Conservation (phyloP, 2,329 filamentous ascomycete genomes). For the Alternaria alternata region DNA sequence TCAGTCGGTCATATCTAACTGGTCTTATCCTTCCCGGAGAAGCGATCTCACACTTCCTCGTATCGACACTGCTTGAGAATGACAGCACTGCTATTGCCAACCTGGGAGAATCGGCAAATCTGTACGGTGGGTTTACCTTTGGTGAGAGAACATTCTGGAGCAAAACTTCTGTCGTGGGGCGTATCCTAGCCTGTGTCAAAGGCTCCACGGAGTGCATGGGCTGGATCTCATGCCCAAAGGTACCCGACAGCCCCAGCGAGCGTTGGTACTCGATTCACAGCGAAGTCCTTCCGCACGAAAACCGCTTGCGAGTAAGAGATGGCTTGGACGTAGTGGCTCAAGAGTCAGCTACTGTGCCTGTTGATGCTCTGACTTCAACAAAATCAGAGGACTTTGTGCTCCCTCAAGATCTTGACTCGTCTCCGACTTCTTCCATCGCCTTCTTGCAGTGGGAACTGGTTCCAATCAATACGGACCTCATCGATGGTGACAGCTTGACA, state of each 20-base stretch:
- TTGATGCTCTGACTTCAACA: constrained; percentile 19
- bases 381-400: constrained; percentile 50
- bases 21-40: constrained; percentile 65
- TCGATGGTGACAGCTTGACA: constrained; percentile 32
- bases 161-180: constrained; percentile 62
- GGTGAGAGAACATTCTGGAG: constrained; percentile 63
- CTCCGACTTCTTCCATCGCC: constrained; percentile 25
- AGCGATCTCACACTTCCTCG: constrained; percentile 62
- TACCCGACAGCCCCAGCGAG: constrained; percentile 53
- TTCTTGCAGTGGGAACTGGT: constrained; percentile 43
- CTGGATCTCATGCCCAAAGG: constrained; percentile 58
- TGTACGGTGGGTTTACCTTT: constrained; percentile 65
- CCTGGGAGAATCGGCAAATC: constrained; percentile 60
- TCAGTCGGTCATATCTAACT: constrained; percentile 64
- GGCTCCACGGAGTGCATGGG: constrained; percentile 62
- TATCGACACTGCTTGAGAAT: constrained; percentile 65
- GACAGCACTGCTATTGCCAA: constrained; percentile 57
- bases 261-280: constrained; percentile 61
- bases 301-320: constrained; percentile 51
- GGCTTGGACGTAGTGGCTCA: constrained; percentile 39
- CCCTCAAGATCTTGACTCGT: constrained; percentile 43
- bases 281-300: constrained; percentile 38
- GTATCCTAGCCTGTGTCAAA: constrained; percentile 59
- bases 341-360: constrained; percentile 50
- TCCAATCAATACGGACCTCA: constrained; percentile 30